Conservation (phyloP, 164 flowering plant genomes). For the Stephania cephalantha region DNA sequence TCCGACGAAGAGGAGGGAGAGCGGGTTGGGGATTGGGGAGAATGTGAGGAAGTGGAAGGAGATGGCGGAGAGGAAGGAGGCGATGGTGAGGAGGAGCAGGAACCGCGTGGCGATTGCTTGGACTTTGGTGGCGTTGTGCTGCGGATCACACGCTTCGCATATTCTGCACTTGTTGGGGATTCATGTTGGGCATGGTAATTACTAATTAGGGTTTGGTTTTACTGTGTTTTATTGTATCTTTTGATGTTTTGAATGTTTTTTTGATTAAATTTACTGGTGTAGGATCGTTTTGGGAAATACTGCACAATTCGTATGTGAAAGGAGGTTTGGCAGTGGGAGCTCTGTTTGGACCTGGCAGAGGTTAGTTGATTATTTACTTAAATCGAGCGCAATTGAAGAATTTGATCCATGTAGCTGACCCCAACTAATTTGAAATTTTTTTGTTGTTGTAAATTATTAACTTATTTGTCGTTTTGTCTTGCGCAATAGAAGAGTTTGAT, state of each 20-base stretch:
- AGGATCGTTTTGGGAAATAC: conserved; percentile 70
- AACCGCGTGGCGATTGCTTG: conserved; percentile 78
- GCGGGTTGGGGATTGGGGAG: conserved; percentile 66
- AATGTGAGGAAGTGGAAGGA: conserved; percentile 88
- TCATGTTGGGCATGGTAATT: conserved; percentile 75
- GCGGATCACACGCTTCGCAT: conserved; percentile 84
- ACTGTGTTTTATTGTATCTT: neutral
- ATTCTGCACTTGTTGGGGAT: conserved; percentile 78
- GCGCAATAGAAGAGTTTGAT: no score
- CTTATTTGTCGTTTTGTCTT: no score
- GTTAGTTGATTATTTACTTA: conserved; percentile 26
- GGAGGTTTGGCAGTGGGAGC: conserved; percentile 73
- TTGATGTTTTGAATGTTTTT: no score
- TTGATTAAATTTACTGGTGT: conserved; percentile 12
- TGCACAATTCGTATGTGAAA: conserved; percentile 80
- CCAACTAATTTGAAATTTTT: no score
- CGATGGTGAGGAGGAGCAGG: conserved; percentile 50
- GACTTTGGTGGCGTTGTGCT: conserved; percentile 90
- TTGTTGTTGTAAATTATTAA: no score
- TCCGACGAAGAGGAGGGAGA: conserved; percentile 52
- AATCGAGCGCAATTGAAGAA: no score
- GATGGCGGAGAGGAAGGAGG: conserved; percentile 68
- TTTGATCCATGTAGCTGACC: no score
- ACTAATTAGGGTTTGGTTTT: neutral
- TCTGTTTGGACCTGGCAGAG: conserved; percentile 89